phyloP scores from a whole-genome alignment of 2,329 filamentous ascomycete species.

The Aspergillus fischeri region DNA sequence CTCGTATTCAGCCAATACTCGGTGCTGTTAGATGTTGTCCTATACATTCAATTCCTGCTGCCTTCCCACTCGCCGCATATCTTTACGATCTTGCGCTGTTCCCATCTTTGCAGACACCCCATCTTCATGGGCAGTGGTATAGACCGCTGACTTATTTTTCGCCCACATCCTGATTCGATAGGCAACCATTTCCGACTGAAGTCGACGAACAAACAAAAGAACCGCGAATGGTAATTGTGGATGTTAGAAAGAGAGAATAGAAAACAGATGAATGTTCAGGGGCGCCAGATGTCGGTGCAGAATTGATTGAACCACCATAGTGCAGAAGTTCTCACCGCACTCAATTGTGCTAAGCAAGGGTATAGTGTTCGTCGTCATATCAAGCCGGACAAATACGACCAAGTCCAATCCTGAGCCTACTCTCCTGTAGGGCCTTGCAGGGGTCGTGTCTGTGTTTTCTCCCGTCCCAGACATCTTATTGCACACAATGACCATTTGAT shows the following conservation, averaged over 20 bases:
- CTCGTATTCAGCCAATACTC: not conserved
- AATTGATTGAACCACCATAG: not conserved
- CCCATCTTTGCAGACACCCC: slow-evolving; percentile 12
- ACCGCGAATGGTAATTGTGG: not conserved
- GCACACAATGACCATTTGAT: not conserved
- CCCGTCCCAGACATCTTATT: not conserved
- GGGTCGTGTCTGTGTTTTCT: not conserved
- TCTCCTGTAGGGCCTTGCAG: not conserved
- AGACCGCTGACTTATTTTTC: slow-evolving; percentile 12
- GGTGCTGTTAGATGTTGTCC: not conserved
- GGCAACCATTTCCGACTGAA: not conserved
- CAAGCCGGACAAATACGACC: not conserved
- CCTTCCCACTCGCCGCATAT: slow-evolving; percentile 33
- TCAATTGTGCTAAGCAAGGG: not conserved
- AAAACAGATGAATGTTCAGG: not conserved
- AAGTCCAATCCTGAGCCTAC: no score
- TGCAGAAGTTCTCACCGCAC: not conserved
- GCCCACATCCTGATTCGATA: slow-evolving; percentile 7
- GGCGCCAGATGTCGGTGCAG: not conserved
- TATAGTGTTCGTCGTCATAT: not conserved
- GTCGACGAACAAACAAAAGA: not conserved
- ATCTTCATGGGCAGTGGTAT: slow-evolving; percentile 8
- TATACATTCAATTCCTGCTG: slow-evolving; percentile 29
- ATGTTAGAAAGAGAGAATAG: not conserved
- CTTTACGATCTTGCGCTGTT: slow-evolving; percentile 26